These are phyloP conservation scores for Calocybe cyanea DNA, from an alignment of 768 basidiomycete species.

Conservation along the genomic window DNA sequence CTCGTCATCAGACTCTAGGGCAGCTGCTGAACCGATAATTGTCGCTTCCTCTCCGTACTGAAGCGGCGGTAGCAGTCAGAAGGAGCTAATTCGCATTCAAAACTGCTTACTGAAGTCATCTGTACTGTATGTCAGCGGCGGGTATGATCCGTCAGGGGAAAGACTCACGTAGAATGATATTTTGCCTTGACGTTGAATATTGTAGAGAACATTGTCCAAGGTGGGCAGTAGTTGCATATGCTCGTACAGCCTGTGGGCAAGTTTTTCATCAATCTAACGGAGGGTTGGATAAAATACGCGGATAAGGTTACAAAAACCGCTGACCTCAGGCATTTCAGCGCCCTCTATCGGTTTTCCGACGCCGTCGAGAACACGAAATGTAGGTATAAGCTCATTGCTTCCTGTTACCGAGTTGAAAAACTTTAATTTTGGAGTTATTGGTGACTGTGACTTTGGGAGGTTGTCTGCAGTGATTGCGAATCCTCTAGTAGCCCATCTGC, in stretches of 20 bases:
- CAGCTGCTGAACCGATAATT: conserved; percentile 86
- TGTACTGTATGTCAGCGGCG: conserved; percentile 22
- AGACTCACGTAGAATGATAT: conserved; percentile 81
- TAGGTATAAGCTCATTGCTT: conserved; percentile 67
- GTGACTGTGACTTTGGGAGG: conserved; percentile 46
- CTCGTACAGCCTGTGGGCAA: conserved; percentile 73
- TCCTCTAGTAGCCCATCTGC: conserved; percentile 13
- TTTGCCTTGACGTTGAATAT: conserved; percentile 91
- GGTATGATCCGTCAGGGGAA: background rate
- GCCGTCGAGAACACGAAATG: conserved; percentile 83
- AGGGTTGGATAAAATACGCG: background rate
- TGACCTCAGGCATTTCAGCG: conserved; percentile 72
- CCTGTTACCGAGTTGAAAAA: conserved; percentile 79
- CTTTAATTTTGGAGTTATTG: conserved; percentile 63
- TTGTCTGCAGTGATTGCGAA: conserved; percentile 20
- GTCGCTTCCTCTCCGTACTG: conserved; percentile 91
- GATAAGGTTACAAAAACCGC: conserved; percentile 12
- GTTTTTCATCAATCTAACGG: conserved; percentile 58
- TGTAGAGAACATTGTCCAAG: conserved; percentile 85
- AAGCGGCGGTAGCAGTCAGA: conserved; percentile 8
- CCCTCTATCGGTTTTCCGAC: conserved; percentile 69
- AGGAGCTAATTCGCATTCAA: conserved; percentile 2
- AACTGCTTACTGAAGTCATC: conserved; percentile 73
- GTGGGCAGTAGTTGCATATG: conserved; percentile 78
- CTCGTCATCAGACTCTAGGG: conserved; percentile 81